Evolutionary conservation across 306 rosid species (phyloP).

Genomic region (Carpinus fangiana): DNA sequence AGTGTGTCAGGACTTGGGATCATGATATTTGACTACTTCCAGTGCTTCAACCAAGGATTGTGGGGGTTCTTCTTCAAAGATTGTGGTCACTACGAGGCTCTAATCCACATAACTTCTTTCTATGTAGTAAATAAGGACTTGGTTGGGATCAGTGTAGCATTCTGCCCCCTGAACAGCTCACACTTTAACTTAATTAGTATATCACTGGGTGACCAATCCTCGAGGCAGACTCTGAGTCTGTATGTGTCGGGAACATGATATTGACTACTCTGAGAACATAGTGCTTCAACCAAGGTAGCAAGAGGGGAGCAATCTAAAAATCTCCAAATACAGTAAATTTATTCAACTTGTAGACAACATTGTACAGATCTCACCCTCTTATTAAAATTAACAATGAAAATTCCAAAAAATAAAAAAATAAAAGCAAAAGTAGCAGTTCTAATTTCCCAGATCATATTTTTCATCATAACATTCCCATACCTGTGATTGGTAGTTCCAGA

Average conservation of each 20-base stretch:
- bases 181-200: neutral
- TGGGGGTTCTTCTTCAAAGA: no score
- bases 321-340: neutral
- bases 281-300: neutral
- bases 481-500: slow-evolving; percentile 99
- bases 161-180: neutral
- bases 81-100: no score
- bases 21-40: neutral
- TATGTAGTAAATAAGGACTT: neutral
- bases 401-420: neutral
- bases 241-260: neutral
- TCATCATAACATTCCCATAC: slow-evolving; percentile 40
- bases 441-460: neutral
- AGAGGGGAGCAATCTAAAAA: neutral
- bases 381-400: neutral
- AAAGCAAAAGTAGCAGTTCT: slow-evolving; percentile 3
- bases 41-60: neutral
- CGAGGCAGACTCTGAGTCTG: no score
- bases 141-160: neutral
- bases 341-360: neutral
- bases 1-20: no score
- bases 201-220: no score
- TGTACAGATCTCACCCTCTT: neutral
- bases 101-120: no score
- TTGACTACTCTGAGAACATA: neutral